A percentile compares a stretch with the other conserved stretches of the same genome.
Conservation (phyloP, 2,329 filamentous ascomycete species). For the Aspergillus sp. region DNA sequence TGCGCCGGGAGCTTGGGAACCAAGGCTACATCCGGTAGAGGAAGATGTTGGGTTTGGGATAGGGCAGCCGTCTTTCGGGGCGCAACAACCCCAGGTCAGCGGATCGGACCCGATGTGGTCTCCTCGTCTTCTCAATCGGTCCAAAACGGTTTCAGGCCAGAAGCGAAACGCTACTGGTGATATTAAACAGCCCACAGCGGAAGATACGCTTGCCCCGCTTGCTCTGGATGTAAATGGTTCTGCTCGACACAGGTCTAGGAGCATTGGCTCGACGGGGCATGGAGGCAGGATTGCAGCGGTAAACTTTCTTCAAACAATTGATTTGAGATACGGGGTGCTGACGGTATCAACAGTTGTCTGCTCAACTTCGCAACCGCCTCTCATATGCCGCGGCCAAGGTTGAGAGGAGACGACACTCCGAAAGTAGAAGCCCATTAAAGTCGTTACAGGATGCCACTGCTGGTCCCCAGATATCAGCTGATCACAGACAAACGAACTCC, state of each 20-base stretch:
- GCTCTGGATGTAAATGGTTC: conserved; percentile 26
- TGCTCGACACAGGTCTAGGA: conserved; percentile 55
- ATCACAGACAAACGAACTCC: conserved; percentile 28
- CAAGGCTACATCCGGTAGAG: background rate
- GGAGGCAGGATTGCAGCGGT: conserved; percentile 73
- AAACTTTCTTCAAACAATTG: conserved; percentile 18
- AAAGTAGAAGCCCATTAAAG: conserved; percentile 68
- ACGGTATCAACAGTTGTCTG: conserved; percentile 53
- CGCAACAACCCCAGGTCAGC: too few species aligned
- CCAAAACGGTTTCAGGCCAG: conserved; percentile 34
- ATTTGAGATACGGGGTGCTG: conserved; percentile 3
- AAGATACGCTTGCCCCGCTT: conserved; percentile 8
- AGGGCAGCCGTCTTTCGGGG: background rate
- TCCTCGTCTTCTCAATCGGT: conserved; percentile 3
- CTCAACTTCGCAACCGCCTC: conserved; percentile 71
- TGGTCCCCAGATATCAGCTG: background rate
- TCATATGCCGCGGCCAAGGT: conserved; percentile 94
- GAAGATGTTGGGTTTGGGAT: background rate
- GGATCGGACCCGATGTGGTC: too few species aligned
- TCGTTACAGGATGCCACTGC: conserved; percentile 58
- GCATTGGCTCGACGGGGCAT: conserved; percentile 59
- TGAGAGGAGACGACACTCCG: conserved; percentile 72
- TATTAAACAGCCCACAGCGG: conserved; percentile 47
- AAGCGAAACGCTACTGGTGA: conserved; percentile 73
- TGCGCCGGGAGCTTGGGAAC: background rate